Conservation (phyloP, 352 stramenopile species). For the Discostella stelligera region DNA sequence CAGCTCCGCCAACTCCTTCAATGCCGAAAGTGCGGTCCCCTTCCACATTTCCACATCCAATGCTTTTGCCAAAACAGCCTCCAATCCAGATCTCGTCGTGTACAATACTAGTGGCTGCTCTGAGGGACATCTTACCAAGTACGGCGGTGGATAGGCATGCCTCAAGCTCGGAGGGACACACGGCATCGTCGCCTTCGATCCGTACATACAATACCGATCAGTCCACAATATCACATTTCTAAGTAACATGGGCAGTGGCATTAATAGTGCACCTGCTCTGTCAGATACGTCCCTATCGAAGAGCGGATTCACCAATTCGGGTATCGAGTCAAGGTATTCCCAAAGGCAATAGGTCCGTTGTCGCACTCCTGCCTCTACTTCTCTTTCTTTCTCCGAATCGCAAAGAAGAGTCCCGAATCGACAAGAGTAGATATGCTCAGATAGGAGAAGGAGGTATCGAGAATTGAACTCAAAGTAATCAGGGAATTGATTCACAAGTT, state of each 20-base stretch:
- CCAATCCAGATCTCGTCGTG: constrained; percentile 12
- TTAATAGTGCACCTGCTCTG: constrained; percentile 59
- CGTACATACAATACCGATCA: constrained; percentile 66
- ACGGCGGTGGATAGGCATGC: constrained; percentile 14
- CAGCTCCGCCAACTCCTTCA: constrained; percentile 43
- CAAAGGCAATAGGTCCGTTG: constrained; percentile 77
- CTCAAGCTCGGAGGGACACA: constrained; percentile 34
- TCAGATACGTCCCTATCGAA: constrained; percentile 46
- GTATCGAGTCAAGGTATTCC: constrained; percentile 73
- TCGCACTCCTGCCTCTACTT: constrained; percentile 67
- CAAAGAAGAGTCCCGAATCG: constrained; percentile 98
- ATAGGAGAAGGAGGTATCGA: constrained; percentile 88
- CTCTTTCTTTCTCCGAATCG: constrained; percentile 87
- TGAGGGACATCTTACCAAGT: constrained; percentile 1
- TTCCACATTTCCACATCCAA: constrained; percentile 48
- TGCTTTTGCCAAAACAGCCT: constrained; percentile 22
- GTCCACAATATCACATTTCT: constrained; percentile 75
- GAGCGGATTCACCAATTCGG: constrained; percentile 45
- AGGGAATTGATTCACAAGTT: constrained; percentile 94
- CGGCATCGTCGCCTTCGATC: constrained; percentile 56
- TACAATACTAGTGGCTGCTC: constrained; percentile 29
- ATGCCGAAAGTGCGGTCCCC: constrained; percentile 23
- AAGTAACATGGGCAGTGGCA: constrained; percentile 70
- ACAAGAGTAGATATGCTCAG: constrained; percentile 95
- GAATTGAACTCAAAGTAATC: constrained; percentile 96